Evolutionary conservation across 352 stramenopile genomes (phyloP).

Genomic region (Thalassiosira pacifica): DNA sequence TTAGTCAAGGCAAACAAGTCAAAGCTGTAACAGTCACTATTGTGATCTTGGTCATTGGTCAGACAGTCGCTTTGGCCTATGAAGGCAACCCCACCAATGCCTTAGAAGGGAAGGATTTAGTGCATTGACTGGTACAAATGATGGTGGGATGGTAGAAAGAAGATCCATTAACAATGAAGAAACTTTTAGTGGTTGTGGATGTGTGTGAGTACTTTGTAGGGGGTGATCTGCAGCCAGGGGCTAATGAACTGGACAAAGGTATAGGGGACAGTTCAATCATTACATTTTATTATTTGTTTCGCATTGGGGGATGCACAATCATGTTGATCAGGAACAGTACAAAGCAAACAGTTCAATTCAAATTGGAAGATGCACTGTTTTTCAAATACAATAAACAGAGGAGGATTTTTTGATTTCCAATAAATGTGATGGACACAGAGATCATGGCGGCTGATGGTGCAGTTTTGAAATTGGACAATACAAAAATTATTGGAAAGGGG

Average conservation of each 20-base stretch:
- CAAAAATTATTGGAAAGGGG: too few species aligned
- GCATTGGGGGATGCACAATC: conserved; percentile 4
- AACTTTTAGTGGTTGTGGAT: not conserved
- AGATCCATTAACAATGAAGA: conserved; percentile 38
- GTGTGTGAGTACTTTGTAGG: not conserved
- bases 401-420: not conserved
- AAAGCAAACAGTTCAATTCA: conserved; percentile 15
- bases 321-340: not conserved
- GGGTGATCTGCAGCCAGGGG: not conserved
- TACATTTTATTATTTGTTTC: conserved; percentile 11
- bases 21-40: conserved; percentile 7
- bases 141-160: conserved; percentile 27
- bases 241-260: not conserved
- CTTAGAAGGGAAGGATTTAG: not conserved
- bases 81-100: conserved; percentile 29
- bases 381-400: not conserved
- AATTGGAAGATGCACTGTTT: conserved; percentile 12
- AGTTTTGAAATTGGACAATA: too few species aligned
- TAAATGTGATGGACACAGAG: not conserved
- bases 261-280: conserved; percentile 21
- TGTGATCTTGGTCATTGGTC: conserved; percentile 43
- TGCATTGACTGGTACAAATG: conserved; percentile 13
- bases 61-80: conserved; percentile 37
- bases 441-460: conserved; percentile 1
- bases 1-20: not conserved